Percentiles rank a stretch among this genome's conserved stretches.
These are phyloP conservation scores for Nicotiana benthamiana DNA, from an alignment of 257 asterid species.

Conservation along the genomic window DNA sequence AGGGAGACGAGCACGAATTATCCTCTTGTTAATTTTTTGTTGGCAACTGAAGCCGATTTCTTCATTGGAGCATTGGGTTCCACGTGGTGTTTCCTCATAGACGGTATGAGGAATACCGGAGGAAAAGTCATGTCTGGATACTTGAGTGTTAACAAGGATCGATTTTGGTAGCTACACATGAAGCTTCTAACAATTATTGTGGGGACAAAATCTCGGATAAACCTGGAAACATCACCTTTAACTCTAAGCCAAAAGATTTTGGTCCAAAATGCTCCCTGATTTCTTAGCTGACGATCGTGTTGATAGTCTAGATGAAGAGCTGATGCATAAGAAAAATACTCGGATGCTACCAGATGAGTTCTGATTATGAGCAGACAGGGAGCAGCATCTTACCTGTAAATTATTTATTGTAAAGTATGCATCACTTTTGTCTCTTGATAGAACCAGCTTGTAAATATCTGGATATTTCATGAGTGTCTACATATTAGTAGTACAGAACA, in stretches of 20 bases:
- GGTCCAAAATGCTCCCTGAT: not conserved
- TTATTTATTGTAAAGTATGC: not conserved
- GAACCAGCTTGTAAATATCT: too few relatives aligned
- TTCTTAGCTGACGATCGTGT: not conserved
- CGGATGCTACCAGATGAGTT: not conserved
- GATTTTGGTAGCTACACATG: slow-evolving; percentile 59
- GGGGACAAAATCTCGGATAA: not conserved
- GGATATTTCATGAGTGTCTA: not conserved
- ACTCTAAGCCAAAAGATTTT: not conserved
- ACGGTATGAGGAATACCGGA: slow-evolving; percentile 91
- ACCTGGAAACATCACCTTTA: not conserved
- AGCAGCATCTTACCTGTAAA: not conserved
- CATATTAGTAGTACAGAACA: not conserved
- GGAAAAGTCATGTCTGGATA: slow-evolving; percentile 94
- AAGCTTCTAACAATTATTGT: not conserved
- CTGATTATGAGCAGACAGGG: not conserved
- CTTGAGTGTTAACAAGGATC: slow-evolving; percentile 88
- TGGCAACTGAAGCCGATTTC: slow-evolving; percentile 92
- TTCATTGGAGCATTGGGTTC: slow-evolving; percentile 92
- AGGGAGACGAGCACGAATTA: slow-evolving; percentile 85
- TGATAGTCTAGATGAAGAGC: not conserved
- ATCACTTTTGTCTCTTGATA: not conserved
- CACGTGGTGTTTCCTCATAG: slow-evolving; percentile 87
- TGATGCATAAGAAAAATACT: not conserved
- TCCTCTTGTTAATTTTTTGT: slow-evolving; percentile 87